Conservation (phyloP, 2,329 filamentous ascomycete species). For the Lanzia echinophila region DNA sequence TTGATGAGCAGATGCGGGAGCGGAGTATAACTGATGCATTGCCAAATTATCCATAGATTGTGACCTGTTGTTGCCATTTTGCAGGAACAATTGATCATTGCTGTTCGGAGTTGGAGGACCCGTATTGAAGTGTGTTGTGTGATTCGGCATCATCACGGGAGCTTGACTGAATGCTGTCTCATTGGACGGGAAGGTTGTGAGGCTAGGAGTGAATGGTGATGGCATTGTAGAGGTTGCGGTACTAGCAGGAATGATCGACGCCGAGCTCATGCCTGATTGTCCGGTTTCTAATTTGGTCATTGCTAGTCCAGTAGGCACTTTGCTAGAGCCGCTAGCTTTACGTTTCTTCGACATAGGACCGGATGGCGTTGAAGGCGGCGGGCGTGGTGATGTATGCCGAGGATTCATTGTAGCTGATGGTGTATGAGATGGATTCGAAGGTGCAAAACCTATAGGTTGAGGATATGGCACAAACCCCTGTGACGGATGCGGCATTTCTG, state of each 20-base stretch:
- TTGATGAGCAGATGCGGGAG: slow-evolving; percentile 63
- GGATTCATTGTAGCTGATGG: slow-evolving; percentile 46
- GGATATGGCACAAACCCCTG: slow-evolving; percentile 37
- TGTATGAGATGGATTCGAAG: slow-evolving; percentile 33
- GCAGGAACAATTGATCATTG: slow-evolving; percentile 53
- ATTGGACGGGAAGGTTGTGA: slow-evolving; percentile 37
- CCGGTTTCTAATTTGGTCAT: slow-evolving; percentile 76
- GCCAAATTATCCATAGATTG: slow-evolving; percentile 59
- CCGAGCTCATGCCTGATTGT: slow-evolving; percentile 29
- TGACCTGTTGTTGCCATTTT: slow-evolving; percentile 49
- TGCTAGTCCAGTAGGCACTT: slow-evolving; percentile 64
- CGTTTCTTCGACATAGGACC: slow-evolving; percentile 72
- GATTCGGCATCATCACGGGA: slow-evolving; percentile 17
- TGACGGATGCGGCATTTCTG: slow-evolving; percentile 55
- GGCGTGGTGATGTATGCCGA: slow-evolving; percentile 61
- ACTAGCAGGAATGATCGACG: slow-evolving; percentile 30
- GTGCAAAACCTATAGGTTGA: slow-evolving; percentile 23
- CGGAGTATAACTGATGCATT: slow-evolving; percentile 61
- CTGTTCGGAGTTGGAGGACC: slow-evolving; percentile 61
- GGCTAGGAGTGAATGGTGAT: slow-evolving; percentile 48
- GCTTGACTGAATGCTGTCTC: slow-evolving; percentile 25
- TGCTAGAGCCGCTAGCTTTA: slow-evolving; percentile 64
- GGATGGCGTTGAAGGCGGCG: slow-evolving; percentile 57
- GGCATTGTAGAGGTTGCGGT: slow-evolving; percentile 35
- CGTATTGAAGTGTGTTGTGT: slow-evolving; percentile 43